Conservation (phyloP, 225 moss, liverwort and hornwort genomes). For the Straminergon stramineum region DNA sequence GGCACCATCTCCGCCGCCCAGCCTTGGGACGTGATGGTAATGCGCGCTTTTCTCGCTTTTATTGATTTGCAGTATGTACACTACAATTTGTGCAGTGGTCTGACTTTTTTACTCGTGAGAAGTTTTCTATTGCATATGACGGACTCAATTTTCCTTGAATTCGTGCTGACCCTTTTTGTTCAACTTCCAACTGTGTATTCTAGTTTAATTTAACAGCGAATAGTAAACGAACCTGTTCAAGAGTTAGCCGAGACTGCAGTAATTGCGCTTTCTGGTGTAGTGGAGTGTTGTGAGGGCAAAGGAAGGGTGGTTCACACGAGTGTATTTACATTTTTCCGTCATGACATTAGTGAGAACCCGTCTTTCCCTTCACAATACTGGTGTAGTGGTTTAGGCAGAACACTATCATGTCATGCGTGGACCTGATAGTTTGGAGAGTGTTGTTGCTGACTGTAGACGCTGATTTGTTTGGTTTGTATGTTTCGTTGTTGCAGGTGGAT, state of each 20-base stretch:
- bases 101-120: neutral
- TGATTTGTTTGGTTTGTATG: neutral
- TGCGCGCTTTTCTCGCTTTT: neutral
- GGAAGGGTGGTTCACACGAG: too few relatives aligned
- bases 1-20: slow-evolving; percentile 30
- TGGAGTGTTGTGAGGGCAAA: too few relatives aligned
- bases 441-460: neutral
- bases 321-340: neutral
- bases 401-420: neutral
- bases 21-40: slow-evolving; percentile 34
- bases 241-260: neutral
- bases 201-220: neutral
- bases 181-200: too few relatives aligned
- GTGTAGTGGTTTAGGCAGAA: too few relatives aligned
- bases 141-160: too few relatives aligned
- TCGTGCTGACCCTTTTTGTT: too few relatives aligned
- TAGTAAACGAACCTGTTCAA: neutral
- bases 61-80: neutral
- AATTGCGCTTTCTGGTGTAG: neutral
- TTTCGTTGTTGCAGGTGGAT: slow-evolving; percentile 4
- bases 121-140: too few relatives aligned
- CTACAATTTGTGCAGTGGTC: neutral
- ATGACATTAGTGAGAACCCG: too few relatives aligned
- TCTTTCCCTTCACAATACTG: too few relatives aligned
- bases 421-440: neutral